These are phyloP conservation scores for Pyronema domesticum DNA, from an alignment of 495 filamentous ascomycete species.

Conservation along the genomic window DNA sequence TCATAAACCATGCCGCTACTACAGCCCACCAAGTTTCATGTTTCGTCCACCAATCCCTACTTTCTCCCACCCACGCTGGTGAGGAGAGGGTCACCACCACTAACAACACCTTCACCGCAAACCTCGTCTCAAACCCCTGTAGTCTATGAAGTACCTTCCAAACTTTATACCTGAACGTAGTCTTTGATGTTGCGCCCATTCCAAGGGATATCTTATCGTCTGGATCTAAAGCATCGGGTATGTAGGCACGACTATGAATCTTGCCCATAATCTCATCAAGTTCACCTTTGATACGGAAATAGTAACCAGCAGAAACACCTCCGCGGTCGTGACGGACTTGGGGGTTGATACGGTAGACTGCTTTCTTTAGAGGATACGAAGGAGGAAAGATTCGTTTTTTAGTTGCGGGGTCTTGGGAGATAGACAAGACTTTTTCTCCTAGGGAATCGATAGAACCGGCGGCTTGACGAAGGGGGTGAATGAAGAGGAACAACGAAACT, in stretches of 20 bases:
- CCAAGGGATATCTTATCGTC: slow-evolving; percentile 4
- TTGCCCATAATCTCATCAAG: slow-evolving; percentile 29
- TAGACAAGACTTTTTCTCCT: slow-evolving; percentile 30
- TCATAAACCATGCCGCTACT: slow-evolving; percentile 40
- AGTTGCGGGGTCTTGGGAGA: slow-evolving; percentile 26
- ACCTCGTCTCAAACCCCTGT: slow-evolving; percentile 40
- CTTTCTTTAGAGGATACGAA: slow-evolving; percentile 35
- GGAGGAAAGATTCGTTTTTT: slow-evolving; percentile 30
- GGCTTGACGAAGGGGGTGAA: slow-evolving; percentile 37
- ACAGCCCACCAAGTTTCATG: slow-evolving; percentile 41
- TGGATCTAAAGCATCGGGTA: slow-evolving; percentile 20
- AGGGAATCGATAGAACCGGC: slow-evolving; percentile 31
- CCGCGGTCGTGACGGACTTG: slow-evolving; percentile 42
- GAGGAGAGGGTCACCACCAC: slow-evolving; percentile 34
- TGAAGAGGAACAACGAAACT: slow-evolving; percentile 37
- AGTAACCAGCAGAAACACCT: slow-evolving; percentile 36
- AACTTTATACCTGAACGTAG: slow-evolving; percentile 27
- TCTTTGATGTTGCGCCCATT: slow-evolving; percentile 15
- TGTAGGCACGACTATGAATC: slow-evolving; percentile 25
- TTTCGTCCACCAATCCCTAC: slow-evolving; percentile 34
- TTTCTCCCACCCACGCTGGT: slow-evolving; percentile 34
- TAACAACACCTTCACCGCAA: slow-evolving; percentile 38
- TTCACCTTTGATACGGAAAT: slow-evolving; percentile 35
- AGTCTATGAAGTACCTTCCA: slow-evolving; percentile 36
- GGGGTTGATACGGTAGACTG: slow-evolving; percentile 34